Base-by-base conservation (phyloP, 2,329 filamentous ascomycete genomes). In the Paradendryphiella salina region DNA sequence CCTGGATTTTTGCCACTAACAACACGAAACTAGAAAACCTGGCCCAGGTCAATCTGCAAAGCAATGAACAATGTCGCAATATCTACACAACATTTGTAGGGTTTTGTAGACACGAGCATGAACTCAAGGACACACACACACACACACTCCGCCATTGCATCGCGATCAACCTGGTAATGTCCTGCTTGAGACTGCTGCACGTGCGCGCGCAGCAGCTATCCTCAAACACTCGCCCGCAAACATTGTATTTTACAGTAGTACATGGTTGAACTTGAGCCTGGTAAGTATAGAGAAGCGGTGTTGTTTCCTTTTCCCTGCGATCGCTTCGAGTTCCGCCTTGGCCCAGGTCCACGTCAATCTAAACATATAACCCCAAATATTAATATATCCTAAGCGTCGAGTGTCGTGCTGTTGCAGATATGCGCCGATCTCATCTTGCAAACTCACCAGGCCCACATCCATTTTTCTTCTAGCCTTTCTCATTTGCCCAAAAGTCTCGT, bases 281-380 rank as follows among this genome's bases (percentile, higher is more conserved):
- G 23, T 17, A 32, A 36, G 32, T 28, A 31, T 18, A 15, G 9
- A 34, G 14, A 9, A 32, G 13, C 29, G 41, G 46, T 50, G n/a
- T 42, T 50, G 28, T 46, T 50, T 46, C 47, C 43, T 36, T 52
- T 52, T 52, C 47, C 36, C 36, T 38, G 29, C 5, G 26, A 29
- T 18, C 18, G 23, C 48, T 50, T 52, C 45, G 48, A 36, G 50
- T 39, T 56, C 56, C 50, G 54, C 54, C 26, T 50, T 59, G 58
- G 42, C 51, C 40, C 23, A 46, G 37, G 42, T 17, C 38, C 45
- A 50, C 44, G 43, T 32, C 56, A 64, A 63, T 65, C 46, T 65
- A 51, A 54, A 46, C 54, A 61, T 57, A 68, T 66, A 65, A 61
- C 42, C 53, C 56, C 60, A 64, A 41, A 66, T 66, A 70, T 70